Evolutionary conservation across 768 basidiomycete species (phyloP).

Genomic region (Gloeopeniophorella convolvens): DNA sequence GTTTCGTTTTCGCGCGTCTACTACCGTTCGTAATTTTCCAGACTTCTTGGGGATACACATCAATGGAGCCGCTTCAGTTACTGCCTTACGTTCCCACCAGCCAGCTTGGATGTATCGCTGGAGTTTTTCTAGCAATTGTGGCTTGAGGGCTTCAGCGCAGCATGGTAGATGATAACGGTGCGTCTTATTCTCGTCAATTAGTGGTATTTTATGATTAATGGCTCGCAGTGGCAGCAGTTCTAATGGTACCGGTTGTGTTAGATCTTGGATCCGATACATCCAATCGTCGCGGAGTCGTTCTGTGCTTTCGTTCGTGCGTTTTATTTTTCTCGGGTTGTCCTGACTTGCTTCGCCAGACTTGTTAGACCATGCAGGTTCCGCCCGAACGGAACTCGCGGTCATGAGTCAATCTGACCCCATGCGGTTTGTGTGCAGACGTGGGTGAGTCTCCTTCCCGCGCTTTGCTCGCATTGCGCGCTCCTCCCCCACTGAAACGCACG

Average conservation of each 20-base stretch:
- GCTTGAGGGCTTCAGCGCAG: slow-evolving; percentile 31
- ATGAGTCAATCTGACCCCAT: too few relatives aligned
- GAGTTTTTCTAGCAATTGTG: slow-evolving; percentile 26
- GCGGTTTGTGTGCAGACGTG: too few relatives aligned
- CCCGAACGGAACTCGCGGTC: too few relatives aligned
- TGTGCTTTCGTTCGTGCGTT: neutral
- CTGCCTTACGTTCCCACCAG: slow-evolving; percentile 27
- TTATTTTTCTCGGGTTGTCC: too few relatives aligned
- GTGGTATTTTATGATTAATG: slow-evolving; percentile 34
- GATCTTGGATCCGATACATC: slow-evolving; percentile 21
- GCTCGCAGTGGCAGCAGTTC: slow-evolving; percentile 25
- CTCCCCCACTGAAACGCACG: slow-evolving; percentile 19
- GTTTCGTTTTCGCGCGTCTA: slow-evolving; percentile 29
- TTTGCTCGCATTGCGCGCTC: slow-evolving; percentile 9
- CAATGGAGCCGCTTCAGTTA: slow-evolving; percentile 29
- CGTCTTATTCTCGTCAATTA: slow-evolving; percentile 27
- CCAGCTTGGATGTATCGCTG: slow-evolving; percentile 28
- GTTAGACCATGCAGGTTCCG: too few relatives aligned
- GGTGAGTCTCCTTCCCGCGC: too few relatives aligned
- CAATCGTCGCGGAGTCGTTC: slow-evolving; percentile 15
- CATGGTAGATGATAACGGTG: slow-evolving; percentile 32
- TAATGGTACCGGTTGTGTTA: slow-evolving; percentile 18
- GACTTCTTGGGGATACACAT: slow-evolving; percentile 29
- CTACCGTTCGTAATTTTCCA: slow-evolving; percentile 20
- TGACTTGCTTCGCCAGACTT: too few relatives aligned